Base-by-base conservation (phyloP, 1,139 yeast species). In the Suhomyces atakaporum region DNA sequence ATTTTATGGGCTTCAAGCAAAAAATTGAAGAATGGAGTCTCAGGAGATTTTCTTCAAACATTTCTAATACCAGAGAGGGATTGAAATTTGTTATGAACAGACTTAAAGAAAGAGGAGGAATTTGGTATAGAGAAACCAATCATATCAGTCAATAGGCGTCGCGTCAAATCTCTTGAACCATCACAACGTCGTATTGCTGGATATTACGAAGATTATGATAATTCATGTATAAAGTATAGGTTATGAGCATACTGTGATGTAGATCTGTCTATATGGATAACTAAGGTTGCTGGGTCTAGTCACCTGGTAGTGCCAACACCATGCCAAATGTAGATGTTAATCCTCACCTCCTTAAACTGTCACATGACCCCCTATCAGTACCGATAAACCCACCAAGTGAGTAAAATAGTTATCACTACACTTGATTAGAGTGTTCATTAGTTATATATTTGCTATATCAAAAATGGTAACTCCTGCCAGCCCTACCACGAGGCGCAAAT, bases 21-120 rank as follows among this genome's bases (percentile, higher is more conserved):
- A 71, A 81, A 45, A 86, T 90, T 38, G 97, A 90, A 60, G 70
- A 72, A 30, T 89, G 96, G 96, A 81, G 95, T 31, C 81, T 79
- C 50, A 69, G 70, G 23, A 75, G 75, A 53, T 88, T 90, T 54
- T 70, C 79, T 29, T 81, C 81, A 37, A 85, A 89, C 56, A 65
- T 86, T 45, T 67, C 64, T 39, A 78, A 77, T 46, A 80, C 92
- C 14, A 72, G 88, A 41, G 69, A 77, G 40, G 96, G 96, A 2
- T 75, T 90, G 74, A 69, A 77, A 33, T 79, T 75, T 57, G 96
- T 88, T 15, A 84, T 90, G 89, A 80, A 80, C 49, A 56, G 58
- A 35, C 51, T 68, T 38, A 57, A 62, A 43, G 53, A 55, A 36
- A 53, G 40, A 25, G 44, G 42, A 1, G 46, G 44, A 8, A 34